Evolutionary conservation across 768 basidiomycete genomes (phyloP).

Genomic region (Pseudohyphozyma bogoriensis): DNA sequence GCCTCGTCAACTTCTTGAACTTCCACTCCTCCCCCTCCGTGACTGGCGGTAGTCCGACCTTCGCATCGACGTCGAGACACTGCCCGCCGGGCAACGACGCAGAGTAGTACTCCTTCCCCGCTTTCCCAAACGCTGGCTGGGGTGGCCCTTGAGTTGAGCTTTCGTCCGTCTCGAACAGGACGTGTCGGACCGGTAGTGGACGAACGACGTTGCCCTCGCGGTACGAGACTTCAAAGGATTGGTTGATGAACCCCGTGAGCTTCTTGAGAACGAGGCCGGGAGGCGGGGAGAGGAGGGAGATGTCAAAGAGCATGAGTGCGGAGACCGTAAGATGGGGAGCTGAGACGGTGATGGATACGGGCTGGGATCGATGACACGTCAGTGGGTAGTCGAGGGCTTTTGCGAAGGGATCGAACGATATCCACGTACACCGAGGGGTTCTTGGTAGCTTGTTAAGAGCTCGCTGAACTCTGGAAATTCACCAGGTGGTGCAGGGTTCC

Average conservation of each 20-base stretch:
- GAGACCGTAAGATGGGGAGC: slow-evolving; percentile 20
- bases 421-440: slow-evolving; percentile 12
- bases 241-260: slow-evolving; percentile 6
- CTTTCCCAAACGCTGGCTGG: neutral
- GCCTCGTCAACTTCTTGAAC: slow-evolving; percentile 12
- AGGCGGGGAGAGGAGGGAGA: slow-evolving; percentile 15
- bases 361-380: neutral
- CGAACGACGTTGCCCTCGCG: neutral
- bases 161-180: neutral
- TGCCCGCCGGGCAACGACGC: neutral
- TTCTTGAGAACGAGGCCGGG: neutral
- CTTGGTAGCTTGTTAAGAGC: neutral
- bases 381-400: too few species aligned
- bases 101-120: neutral
- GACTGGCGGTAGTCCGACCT: neutral
- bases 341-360: slow-evolving; percentile 14
- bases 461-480: slow-evolving; percentile 1
- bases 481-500: too few species aligned
- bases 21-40: slow-evolving; percentile 7
- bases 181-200: neutral
- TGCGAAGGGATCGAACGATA: neutral
- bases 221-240: slow-evolving; percentile 9
- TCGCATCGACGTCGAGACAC: too few species aligned
- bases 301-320: slow-evolving; percentile 5
- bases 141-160: neutral